Conservation (phyloP, 2,329 filamentous ascomycete species). For the Parascedosporium putredinis region DNA sequence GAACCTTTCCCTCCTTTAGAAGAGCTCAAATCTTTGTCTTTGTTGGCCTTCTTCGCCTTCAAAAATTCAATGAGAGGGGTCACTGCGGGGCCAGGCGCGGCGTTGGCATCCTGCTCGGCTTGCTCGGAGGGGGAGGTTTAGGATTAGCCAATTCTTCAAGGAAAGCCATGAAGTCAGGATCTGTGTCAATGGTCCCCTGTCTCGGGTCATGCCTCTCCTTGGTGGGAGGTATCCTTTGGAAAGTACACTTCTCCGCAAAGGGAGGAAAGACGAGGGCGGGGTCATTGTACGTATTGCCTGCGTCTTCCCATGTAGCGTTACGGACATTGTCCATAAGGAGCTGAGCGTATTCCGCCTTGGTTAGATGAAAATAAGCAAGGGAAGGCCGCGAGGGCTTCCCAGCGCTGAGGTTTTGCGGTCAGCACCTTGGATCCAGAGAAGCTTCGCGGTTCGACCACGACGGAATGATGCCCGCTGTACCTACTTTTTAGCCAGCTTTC, state of each 20-base stretch:
- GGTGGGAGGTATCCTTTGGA: slow-evolving; percentile 68
- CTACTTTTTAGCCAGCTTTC: slow-evolving; percentile 58
- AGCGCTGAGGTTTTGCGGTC: slow-evolving; percentile 38
- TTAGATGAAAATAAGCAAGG: slow-evolving; percentile 72
- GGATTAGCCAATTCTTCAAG: slow-evolving; percentile 63
- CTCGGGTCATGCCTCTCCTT: slow-evolving; percentile 71
- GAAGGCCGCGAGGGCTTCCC: slow-evolving; percentile 76
- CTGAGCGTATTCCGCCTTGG: slow-evolving; percentile 57
- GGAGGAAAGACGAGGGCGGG: slow-evolving; percentile 68
- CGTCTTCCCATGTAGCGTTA: slow-evolving; percentile 64
- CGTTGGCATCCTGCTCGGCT: slow-evolving; percentile 34
- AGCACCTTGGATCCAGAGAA: too few relatives aligned
- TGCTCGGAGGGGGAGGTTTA: slow-evolving; percentile 48
- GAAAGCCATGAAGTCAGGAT: slow-evolving; percentile 91
- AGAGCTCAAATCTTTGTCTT: slow-evolving; percentile 43
- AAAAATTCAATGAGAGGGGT: slow-evolving; percentile 87
- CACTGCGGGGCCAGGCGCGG: slow-evolving; percentile 27
- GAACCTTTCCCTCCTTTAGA: slow-evolving; percentile 45
- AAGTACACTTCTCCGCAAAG: slow-evolving; percentile 69
- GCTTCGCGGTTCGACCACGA: too few relatives aligned
- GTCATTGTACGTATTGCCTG: slow-evolving; percentile 63
- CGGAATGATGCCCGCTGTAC: background rate
- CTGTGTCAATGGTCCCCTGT: slow-evolving; percentile 92
- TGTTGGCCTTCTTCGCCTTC: slow-evolving; percentile 82
- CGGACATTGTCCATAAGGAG: slow-evolving; percentile 62